Evolutionary conservation across 2,329 filamentous ascomycete species (phyloP), one percentile per base, ranked within the genome.

Genomic region (Sarocladiaceae sp.): DNA sequence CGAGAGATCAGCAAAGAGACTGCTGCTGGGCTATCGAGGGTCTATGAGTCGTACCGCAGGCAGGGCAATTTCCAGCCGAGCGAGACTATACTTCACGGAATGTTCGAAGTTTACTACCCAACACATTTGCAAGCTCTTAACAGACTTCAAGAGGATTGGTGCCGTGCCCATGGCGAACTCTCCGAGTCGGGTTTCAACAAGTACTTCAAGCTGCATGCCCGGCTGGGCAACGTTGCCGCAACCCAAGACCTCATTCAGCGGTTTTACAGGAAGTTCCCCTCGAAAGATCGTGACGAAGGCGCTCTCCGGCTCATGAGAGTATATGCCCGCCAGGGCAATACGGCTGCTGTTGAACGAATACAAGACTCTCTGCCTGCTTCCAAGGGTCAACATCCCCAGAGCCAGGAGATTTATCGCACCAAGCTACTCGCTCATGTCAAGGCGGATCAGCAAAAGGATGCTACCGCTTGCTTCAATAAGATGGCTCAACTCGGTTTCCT

Each of bases 261-360:
- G 3, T 23, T 27, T 18, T 76, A 72, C 66, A 32, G 19, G n/a
- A 18, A 6, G 6, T n/a, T 21, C 26, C 29, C 29, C 3, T 3
- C 6, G 9, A 43, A 18, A 21, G 26, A 43, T 16, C 26, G 33
- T 26, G 13, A 43, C 12, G 33, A 43, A 12, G 37, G 37, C 3
- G n/a, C 15, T 18, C 24, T 41, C 23, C 76, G 80, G 35, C 66
- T 89, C 3, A 68, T 94, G 32, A 79, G 85, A 51, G 84, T 83
- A 1, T 79, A 91, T 62, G 82, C 88, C 1, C 75, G 78, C 46
- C 69, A 78, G 41, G 85, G 81, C 2, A 79, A 95, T 51, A 60
- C 83, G 1, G 56, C 66, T 3, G 69, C 76, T 42, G 78, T 83
- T 18, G 23, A 24, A 12, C 4, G 13, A n/a, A 15, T 41, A n/a